Conservation (phyloP, 2,329 filamentous ascomycete species). For the Neopestalotiopsis rosae region DNA sequence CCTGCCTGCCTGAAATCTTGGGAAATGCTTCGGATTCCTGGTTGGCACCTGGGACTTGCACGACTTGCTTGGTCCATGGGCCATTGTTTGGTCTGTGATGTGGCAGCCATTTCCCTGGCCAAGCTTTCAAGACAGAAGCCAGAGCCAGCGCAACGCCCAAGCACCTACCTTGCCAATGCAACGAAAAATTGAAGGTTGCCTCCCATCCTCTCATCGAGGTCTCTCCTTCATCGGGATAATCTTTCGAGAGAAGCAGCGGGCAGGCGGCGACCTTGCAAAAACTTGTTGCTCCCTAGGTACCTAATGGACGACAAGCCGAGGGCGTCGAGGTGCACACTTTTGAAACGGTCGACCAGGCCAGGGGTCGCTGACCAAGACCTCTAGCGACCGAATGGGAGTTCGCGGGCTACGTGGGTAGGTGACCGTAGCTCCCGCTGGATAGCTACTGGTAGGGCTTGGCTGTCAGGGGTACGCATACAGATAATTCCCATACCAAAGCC, state of each 20-base stretch:
- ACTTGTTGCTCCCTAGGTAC: not conserved
- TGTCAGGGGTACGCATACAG: slow-evolving; percentile 9
- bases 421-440: slow-evolving; percentile 12
- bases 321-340: not conserved
- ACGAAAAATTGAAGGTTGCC: not conserved
- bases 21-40: not conserved
- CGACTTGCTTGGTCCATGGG: not conserved
- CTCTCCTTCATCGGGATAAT: not conserved
- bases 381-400: slow-evolving; percentile 8
- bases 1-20: not conserved
- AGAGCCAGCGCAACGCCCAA: not conserved
- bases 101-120: slow-evolving; percentile 4
- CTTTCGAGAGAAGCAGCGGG: not conserved
- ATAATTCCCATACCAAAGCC: not conserved
- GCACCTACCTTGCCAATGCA: not conserved
- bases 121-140: not conserved
- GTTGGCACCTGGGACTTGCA: not conserved
- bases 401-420: slow-evolving; percentile 8
- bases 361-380: slow-evolving; percentile 1
- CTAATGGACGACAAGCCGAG: not conserved
- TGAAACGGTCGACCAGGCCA: slow-evolving; percentile 17
- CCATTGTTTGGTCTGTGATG: not conserved
- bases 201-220: not conserved
- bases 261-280: no score
- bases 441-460: slow-evolving; percentile 7